These are phyloP conservation scores for Begonia peltatifolia DNA, from an alignment of 306 rosid genomes.

Conservation along the genomic window DNA sequence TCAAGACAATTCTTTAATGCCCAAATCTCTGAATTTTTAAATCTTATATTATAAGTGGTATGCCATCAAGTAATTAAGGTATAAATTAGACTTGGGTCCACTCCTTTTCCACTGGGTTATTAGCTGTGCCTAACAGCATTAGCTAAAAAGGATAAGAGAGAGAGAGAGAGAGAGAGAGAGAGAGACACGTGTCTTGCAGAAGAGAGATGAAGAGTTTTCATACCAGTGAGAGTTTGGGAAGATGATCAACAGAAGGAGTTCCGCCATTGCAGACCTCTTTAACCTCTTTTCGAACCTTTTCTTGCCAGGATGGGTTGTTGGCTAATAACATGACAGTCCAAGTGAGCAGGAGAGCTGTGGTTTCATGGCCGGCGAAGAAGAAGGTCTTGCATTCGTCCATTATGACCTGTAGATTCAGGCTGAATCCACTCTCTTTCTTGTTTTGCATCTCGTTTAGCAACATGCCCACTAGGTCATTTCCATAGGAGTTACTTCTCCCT, in stretches of 20 bases:
- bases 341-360: conserved; percentile 80
- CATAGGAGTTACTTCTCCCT: conserved; percentile 67
- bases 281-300: conserved; percentile 52
- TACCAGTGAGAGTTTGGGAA: conserved; percentile 64
- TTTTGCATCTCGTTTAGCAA: conserved; percentile 66
- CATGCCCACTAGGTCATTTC: conserved; percentile 79
- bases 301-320: conserved; percentile 65
- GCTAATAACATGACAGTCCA: conserved; percentile 92
- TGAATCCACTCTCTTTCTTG: conserved; percentile 32
- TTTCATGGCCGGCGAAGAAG: conserved; percentile 96
- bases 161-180: neutral
- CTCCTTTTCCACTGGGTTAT: too few relatives aligned
- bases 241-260: conserved; percentile 58
- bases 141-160: neutral
- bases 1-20: too few relatives aligned
- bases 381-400: conserved; percentile 98
- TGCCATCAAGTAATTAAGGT: too few relatives aligned
- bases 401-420: conserved; percentile 50
- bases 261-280: conserved; percentile 38
- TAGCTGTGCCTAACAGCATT: too few relatives aligned
- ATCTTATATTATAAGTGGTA: too few relatives aligned
- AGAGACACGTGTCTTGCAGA: neutral
- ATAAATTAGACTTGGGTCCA: too few relatives aligned
- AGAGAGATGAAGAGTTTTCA: conserved; percentile 1
- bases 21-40: too few relatives aligned